These are phyloP conservation scores for Phialemonium atrogriseum DNA, from an alignment of 2,329 filamentous ascomycete genomes.

Conservation along the genomic window DNA sequence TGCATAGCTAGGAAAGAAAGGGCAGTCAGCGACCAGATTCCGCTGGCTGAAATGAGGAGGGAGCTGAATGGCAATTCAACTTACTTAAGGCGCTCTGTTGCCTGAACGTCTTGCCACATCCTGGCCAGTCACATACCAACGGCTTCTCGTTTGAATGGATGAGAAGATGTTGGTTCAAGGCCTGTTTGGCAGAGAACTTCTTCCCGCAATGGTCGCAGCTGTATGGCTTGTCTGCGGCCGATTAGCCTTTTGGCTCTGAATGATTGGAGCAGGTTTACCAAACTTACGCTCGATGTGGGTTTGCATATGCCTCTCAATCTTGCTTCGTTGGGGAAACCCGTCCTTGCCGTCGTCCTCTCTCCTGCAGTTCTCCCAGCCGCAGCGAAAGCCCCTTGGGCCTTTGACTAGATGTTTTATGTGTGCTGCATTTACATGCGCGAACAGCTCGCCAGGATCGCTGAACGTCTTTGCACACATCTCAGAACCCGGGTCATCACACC, in stretches of 20 bases:
- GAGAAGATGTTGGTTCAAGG: conserved; percentile 57
- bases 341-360: conserved; percentile 34
- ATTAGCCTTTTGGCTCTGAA: too few relatives aligned
- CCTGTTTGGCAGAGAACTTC: conserved; percentile 57
- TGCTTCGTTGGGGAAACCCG: conserved; percentile 51
- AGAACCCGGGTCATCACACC: conserved; percentile 16
- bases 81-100: conserved; percentile 60
- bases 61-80: conserved; percentile 17
- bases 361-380: conserved; percentile 48
- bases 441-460: conserved; percentile 38
- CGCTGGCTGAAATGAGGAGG: neutral
- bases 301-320: conserved; percentile 57
- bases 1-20: conserved; percentile 50
- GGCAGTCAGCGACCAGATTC: conserved; percentile 2
- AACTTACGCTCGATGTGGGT: conserved; percentile 55
- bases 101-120: conserved; percentile 52
- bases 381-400: conserved; percentile 37
- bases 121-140: conserved; percentile 42
- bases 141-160: conserved; percentile 60
- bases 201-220: conserved; percentile 46
- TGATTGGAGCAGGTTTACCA: neutral
- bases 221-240: conserved; percentile 47
- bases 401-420: conserved; percentile 41
- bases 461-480: conserved; percentile 24
- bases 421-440: conserved; percentile 42